phyloP scores from a whole-genome alignment of 306 rosid species.

The Styphnolobium japonicum region DNA sequence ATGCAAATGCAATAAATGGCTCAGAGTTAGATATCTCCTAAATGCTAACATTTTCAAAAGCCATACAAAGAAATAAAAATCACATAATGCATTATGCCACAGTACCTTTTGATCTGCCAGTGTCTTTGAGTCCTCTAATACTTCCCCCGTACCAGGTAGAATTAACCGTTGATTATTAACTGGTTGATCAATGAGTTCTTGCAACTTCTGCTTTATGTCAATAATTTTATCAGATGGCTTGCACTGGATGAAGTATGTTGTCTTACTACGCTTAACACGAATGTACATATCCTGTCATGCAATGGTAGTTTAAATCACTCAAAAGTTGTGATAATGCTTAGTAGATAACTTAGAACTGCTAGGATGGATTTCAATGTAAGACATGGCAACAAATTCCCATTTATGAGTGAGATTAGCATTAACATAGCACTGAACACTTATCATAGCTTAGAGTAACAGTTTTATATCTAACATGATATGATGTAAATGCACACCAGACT shows the following conservation, averaged over 20 bases:
- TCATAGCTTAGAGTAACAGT: neutral
- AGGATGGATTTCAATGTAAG: neutral
- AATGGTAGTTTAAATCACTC: constrained; percentile 1
- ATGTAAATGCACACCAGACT: neutral
- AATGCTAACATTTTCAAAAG: neutral
- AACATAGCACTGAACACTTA: neutral
- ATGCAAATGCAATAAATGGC: neutral
- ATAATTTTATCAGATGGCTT: constrained; percentile 80
- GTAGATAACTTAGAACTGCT: neutral
- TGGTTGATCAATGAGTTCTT: constrained; percentile 62
- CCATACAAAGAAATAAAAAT: neutral
- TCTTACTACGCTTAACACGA: constrained; percentile 76
- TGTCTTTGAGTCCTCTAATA: constrained; percentile 76
- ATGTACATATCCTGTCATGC: constrained; percentile 75
- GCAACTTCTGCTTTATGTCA: constrained; percentile 78
- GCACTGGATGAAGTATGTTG: constrained; percentile 90
- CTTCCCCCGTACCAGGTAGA: constrained; percentile 61
- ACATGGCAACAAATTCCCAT: neutral
- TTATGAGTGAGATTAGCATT: constrained; percentile 6
- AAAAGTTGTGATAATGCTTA: neutral
- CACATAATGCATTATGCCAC: neutral
- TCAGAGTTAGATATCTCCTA: neutral
- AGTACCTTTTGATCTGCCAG: constrained; percentile 86
- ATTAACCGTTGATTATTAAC: constrained; percentile 63
- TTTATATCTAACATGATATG: neutral